Evolutionary conservation across 73 alveolate genomes (phyloP).

Genomic region (Breviolum minutum): DNA sequence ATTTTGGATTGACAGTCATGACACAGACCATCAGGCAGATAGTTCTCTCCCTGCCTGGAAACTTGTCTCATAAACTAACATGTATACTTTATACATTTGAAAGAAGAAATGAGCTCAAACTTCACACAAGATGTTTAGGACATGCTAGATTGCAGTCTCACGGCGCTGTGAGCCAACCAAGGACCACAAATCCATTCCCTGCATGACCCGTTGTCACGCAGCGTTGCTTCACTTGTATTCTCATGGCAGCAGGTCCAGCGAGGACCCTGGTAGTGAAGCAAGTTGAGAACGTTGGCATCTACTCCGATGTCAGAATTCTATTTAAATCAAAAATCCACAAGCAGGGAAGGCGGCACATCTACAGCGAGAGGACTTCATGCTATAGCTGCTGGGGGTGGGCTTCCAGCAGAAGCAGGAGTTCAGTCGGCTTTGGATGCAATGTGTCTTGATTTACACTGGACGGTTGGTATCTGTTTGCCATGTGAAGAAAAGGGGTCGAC

Average conservation of each 20-base stretch:
- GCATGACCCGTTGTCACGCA: neutral
- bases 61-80: no score
- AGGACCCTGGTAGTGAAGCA: neutral
- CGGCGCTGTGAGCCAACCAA: neutral
- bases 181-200: neutral
- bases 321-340: no score
- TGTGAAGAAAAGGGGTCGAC: no score
- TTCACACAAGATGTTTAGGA: neutral
- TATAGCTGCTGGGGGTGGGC: neutral
- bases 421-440: neutral
- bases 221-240: neutral
- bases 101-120: no score
- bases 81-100: no score
- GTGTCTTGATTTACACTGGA: neutral
- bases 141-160: neutral
- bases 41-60: no score
- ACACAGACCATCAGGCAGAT: no score
- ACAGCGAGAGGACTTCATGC: neutral
- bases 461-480: no score
- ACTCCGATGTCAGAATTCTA: no score
- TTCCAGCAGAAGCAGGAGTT: neutral
- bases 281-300: no score
- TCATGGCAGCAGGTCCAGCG: conserved; percentile 74
- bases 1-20: no score
- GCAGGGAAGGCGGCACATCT: no score